Evolutionary conservation across 306 rosid genomes (phyloP).

Genomic region (Glycyrrhiza uralensis): DNA sequence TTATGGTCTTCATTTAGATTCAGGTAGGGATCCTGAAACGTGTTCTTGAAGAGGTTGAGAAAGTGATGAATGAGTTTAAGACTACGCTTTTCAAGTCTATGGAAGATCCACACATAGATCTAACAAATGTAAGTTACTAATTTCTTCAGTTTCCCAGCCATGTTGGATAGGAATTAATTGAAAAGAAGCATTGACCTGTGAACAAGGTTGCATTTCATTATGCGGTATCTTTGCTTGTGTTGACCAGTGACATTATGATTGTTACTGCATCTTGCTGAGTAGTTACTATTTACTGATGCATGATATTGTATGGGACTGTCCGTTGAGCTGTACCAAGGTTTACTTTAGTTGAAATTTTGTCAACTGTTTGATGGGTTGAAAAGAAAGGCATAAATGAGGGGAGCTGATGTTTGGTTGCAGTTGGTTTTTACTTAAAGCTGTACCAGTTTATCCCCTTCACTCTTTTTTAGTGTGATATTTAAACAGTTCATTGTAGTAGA

Average conservation of each 20-base stretch:
- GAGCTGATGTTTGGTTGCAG: not conserved
- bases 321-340: not conserved
- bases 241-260: constrained; percentile 4
- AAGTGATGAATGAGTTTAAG: constrained; percentile 95
- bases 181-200: constrained; percentile 9
- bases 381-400: constrained; percentile 9
- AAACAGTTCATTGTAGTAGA: not conserved
- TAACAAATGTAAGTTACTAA: constrained; percentile 69
- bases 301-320: not conserved
- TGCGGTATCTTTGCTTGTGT: constrained; percentile 14
- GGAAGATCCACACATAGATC: constrained; percentile 94
- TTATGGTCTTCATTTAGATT: constrained; percentile 32
- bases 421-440: not conserved
- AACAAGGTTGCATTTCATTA: constrained; percentile 7
- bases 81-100: constrained; percentile 86
- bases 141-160: constrained; percentile 8
- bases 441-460: not conserved
- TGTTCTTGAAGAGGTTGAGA: constrained; percentile 99
- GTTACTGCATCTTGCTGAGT: constrained; percentile 9
- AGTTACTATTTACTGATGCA: not conserved
- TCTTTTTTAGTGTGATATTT: not conserved
- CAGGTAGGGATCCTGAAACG: constrained; percentile 97
- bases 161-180: constrained; percentile 15
- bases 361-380: constrained; percentile 15
- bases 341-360: constrained; percentile 8